Evolutionary conservation across 371 early-diverging fungal species (phyloP).

Genomic region (Mucor sp.): DNA sequence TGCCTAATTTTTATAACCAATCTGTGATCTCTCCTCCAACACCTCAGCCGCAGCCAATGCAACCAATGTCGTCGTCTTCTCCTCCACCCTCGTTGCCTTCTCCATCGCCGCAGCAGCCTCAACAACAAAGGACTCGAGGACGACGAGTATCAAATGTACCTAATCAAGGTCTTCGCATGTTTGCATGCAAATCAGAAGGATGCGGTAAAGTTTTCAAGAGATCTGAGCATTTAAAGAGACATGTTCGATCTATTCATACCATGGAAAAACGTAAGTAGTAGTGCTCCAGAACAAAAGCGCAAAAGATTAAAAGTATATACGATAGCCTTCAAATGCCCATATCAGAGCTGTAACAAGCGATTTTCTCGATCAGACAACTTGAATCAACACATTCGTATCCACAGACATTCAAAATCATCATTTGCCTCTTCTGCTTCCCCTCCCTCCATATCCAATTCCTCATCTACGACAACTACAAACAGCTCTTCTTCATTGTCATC

Average conservation of each 20-base stretch:
- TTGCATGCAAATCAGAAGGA: constrained; percentile 51
- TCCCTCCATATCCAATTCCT: constrained; percentile 1
- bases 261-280: constrained; percentile 61
- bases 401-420: constrained; percentile 13
- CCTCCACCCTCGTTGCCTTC: constrained; percentile 18
- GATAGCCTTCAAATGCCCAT: constrained; percentile 23
- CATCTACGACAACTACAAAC: background rate
- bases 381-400: constrained; percentile 29
- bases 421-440: background rate
- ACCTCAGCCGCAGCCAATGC: constrained; percentile 6
- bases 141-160: constrained; percentile 58
- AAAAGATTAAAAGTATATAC: background rate
- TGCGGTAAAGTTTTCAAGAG: constrained; percentile 66
- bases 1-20: background rate
- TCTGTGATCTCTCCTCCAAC: background rate
- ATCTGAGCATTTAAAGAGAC: constrained; percentile 67
- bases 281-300: background rate
- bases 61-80: background rate
- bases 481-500: background rate
- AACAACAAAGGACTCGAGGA: constrained; percentile 43
- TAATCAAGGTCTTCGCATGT: constrained; percentile 38
- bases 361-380: constrained; percentile 31
- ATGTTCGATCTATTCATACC: constrained; percentile 66
- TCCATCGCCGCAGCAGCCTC: constrained; percentile 29
- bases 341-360: constrained; percentile 20